A percentile compares a stretch with the other conserved stretches of the same genome.
These are phyloP conservation scores for Chaetomiaceae sp. DNA, from an alignment of 2,329 filamentous ascomycete species.

Conservation along the genomic window DNA sequence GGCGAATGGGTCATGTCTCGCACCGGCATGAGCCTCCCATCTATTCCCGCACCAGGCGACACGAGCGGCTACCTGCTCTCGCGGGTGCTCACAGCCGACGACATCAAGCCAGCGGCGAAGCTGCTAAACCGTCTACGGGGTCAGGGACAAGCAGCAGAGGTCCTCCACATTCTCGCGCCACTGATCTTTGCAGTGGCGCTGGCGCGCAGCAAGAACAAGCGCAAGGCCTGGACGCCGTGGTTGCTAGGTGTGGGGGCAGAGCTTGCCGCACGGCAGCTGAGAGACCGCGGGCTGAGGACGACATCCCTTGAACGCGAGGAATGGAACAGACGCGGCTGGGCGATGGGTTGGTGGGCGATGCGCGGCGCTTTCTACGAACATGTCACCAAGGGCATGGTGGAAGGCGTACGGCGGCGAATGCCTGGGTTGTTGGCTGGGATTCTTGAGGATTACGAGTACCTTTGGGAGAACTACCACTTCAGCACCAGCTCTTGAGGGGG, in stretches of 20 bases:
- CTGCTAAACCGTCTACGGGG: constrained; percentile 81
- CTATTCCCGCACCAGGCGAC: constrained; percentile 73
- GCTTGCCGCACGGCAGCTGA: constrained; percentile 80
- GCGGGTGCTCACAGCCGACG: constrained; percentile 89
- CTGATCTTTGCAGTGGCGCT: constrained; percentile 82
- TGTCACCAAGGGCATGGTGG: constrained; percentile 71
- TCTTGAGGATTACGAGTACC: constrained; percentile 91
- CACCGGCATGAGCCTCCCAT: constrained; percentile 80
- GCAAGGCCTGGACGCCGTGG: constrained; percentile 83
- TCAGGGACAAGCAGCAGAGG: constrained; percentile 69
- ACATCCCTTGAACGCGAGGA: constrained; percentile 88
- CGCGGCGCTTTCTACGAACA: constrained; percentile 96
- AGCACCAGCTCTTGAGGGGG: constrained; percentile 45
- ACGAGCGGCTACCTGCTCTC: constrained; percentile 83
- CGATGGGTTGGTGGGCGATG: constrained; percentile 93
- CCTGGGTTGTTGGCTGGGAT: constrained; percentile 79
- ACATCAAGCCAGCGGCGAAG: constrained; percentile 86
- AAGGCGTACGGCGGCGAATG: constrained; percentile 69
- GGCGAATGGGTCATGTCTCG: constrained; percentile 86
- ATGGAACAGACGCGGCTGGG: constrained; percentile 81
- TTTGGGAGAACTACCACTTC: constrained; percentile 99
- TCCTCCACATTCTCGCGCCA: constrained; percentile 87
- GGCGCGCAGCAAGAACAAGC: constrained; percentile 61
- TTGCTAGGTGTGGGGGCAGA: constrained; percentile 79
- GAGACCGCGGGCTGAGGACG: constrained; percentile 69